These are phyloP conservation scores for Garcia nutans DNA, from an alignment of 345 rosid genomes.

Conservation along the genomic window DNA sequence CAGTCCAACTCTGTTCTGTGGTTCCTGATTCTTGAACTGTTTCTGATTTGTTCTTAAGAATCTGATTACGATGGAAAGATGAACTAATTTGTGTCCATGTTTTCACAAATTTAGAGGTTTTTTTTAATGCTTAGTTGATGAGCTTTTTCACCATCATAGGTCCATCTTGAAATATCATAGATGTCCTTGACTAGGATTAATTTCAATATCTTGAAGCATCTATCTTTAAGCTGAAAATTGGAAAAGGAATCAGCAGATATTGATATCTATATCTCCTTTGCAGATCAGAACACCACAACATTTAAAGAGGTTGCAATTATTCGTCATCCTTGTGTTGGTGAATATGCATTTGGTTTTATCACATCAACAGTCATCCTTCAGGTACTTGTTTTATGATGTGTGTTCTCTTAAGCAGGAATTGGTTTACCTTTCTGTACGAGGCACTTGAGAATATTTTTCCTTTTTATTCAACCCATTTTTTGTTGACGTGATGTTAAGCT, in stretches of 20 bases:
- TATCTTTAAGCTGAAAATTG: not conserved
- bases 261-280: slow-evolving; percentile 13
- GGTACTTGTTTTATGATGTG: slow-evolving; percentile 38
- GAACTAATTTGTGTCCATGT: not conserved
- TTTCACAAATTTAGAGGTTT: not conserved
- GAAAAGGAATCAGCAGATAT: slow-evolving; percentile 1
- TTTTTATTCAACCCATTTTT: not conserved
- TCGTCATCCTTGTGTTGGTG: slow-evolving; percentile 90
- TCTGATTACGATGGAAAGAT: not conserved
- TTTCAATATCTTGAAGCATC: not conserved
- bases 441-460: not conserved
- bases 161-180: slow-evolving; percentile 1
- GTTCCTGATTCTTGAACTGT: too few species aligned
- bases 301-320: slow-evolving; percentile 96
- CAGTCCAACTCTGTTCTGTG: too few species aligned
- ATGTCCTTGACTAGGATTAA: not conserved
- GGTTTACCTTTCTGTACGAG: slow-evolving; percentile 2
- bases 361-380: slow-evolving; percentile 85
- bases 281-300: slow-evolving; percentile 93
- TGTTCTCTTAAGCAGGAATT: not conserved
- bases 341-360: slow-evolving; percentile 94
- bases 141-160: not conserved
- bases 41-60: too few species aligned
- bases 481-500: not conserved
- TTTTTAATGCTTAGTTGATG: not conserved